A percentile compares a stretch with the other conserved stretches of the same genome.
Conservation (phyloP, 805 yeast species). For the Suhomyces canberraensis region DNA sequence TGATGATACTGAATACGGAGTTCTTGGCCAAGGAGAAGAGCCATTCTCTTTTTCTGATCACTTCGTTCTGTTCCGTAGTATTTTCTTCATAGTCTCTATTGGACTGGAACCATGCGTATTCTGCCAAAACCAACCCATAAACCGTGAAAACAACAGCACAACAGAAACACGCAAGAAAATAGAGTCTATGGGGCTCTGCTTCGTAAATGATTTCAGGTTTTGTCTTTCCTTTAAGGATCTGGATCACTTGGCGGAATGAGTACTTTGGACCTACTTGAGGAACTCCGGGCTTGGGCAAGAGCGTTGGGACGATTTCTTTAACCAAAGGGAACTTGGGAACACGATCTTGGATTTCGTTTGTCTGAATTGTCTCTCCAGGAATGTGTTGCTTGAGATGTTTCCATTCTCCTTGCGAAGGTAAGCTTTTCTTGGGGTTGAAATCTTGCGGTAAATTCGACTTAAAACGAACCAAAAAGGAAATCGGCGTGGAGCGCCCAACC, state of each 20-base stretch:
- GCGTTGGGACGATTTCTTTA: slow-evolving; percentile 60
- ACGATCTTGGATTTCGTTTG: slow-evolving; percentile 51
- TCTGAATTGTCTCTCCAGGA: slow-evolving; percentile 50
- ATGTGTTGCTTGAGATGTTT: slow-evolving; percentile 44
- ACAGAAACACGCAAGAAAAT: slow-evolving; percentile 66
- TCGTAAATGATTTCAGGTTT: slow-evolving; percentile 77
- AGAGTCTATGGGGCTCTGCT: slow-evolving; percentile 77
- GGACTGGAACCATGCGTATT: slow-evolving; percentile 53
- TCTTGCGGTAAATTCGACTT: slow-evolving; percentile 30
- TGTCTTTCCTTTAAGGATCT: slow-evolving; percentile 48
- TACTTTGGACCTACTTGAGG: slow-evolving; percentile 63
- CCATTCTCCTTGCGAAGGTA: slow-evolving; percentile 41
- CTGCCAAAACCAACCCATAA: slow-evolving; percentile 62
- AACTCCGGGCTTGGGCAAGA: slow-evolving; percentile 72
- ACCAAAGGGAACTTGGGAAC: slow-evolving; percentile 65
- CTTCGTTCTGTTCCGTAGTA: slow-evolving; percentile 41
- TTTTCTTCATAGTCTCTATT: slow-evolving; percentile 52
- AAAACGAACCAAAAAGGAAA: slow-evolving; percentile 13
- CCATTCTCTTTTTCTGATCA: slow-evolving; percentile 42
- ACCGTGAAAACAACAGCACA: slow-evolving; percentile 65
- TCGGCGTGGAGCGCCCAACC: too few species aligned
- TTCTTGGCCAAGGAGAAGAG: slow-evolving; percentile 25
- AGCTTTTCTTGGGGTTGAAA: slow-evolving; percentile 25
- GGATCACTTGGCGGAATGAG: slow-evolving; percentile 60
- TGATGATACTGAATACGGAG: slow-evolving; percentile 25